A percentile compares a stretch with the other conserved stretches of the same genome.
phyloP scores from a whole-genome alignment of 176 grass and related monocot genomes.

The Avena sativa region DNA sequence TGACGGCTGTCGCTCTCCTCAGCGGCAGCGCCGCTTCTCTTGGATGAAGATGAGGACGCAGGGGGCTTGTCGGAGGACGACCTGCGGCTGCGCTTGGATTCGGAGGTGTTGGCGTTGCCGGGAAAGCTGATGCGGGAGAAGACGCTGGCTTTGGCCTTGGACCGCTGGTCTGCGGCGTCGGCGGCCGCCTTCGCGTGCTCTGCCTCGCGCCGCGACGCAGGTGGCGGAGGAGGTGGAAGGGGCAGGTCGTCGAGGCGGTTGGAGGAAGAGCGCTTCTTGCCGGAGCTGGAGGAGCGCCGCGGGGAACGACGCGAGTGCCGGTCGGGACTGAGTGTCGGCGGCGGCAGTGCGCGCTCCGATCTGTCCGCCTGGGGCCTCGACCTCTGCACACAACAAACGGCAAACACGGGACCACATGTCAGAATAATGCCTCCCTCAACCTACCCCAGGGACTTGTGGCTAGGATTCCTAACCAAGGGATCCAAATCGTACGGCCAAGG shows the following conservation, averaged over 20 bases:
- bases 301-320: constrained; percentile 59
- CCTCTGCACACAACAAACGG: constrained; percentile 43
- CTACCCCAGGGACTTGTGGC: neutral
- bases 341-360: constrained; percentile 51
- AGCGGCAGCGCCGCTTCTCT: constrained; percentile 31
- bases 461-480: neutral
- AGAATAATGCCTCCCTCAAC: neutral
- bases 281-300: constrained; percentile 50
- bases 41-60: constrained; percentile 52
- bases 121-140: constrained; percentile 98
- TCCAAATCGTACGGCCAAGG: constrained; percentile 14
- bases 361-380: constrained; percentile 52
- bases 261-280: constrained; percentile 70
- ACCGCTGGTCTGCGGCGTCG: constrained; percentile 27
- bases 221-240: constrained; percentile 43
- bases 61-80: constrained; percentile 50
- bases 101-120: constrained; percentile 40
- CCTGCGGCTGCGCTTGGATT: constrained; percentile 70
- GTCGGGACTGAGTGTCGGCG: constrained; percentile 44
- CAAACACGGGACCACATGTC: constrained; percentile 37
- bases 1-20: constrained; percentile 35
- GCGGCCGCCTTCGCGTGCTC: constrained; percentile 43
- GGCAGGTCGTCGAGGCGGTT: constrained; percentile 62
- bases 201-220: constrained; percentile 38
- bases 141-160: constrained; percentile 85